Base-by-base conservation (phyloP, 352 stramenopile genomes). In the Phytophthora sojae region DNA sequence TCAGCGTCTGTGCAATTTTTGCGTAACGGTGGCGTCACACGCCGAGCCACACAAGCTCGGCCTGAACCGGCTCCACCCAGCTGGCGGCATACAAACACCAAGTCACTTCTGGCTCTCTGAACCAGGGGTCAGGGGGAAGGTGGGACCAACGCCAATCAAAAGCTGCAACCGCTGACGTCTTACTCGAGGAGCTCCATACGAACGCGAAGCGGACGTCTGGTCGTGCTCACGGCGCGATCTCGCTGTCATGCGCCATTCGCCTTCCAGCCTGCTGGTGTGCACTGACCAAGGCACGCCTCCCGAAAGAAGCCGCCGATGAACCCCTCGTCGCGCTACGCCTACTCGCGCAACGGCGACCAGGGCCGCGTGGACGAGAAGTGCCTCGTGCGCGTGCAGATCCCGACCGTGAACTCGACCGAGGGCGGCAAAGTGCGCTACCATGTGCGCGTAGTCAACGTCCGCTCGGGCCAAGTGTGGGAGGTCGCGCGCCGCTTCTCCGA, bases 401-500 rank as follows among this genome's bases (percentile, higher is more conserved):
- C 80, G 15, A 69, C 47, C 8, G 76, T 88, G 11, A 66, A 87
- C 52, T 75, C 67, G 49, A 21, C 57, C 2, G 71, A 77, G 37
- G 63, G 75, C 61, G 77, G 86, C 65, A 86, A 85, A 60, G 86
- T 85, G 49, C 69, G 72, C 59, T 96, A 96, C 78, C 81, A 92
- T 63, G 80, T 94, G 57, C 75, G 80, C 37, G 77, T 94, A 44
- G 84, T 75, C 30, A 94, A 92, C 61, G 64, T 92, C 25, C 82
- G 84, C 57, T 90, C 83, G 14, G 79, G 76, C 2, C 84, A 95
- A 73, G 73, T 76, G 3, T 96, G 89, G 89, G 77, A 94, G 61
- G 83, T 88, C 56, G 47, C 76, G 23, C 89, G 82, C 54, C 89
- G 87, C 45, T 96, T 94, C 74, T 96, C 89, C 50, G 87, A 95